Percentiles rank a stretch among this genome's conserved stretches.
phyloP scores from a whole-genome alignment of 2,329 filamentous ascomycete species.

The Colletotrichum tropicale region DNA sequence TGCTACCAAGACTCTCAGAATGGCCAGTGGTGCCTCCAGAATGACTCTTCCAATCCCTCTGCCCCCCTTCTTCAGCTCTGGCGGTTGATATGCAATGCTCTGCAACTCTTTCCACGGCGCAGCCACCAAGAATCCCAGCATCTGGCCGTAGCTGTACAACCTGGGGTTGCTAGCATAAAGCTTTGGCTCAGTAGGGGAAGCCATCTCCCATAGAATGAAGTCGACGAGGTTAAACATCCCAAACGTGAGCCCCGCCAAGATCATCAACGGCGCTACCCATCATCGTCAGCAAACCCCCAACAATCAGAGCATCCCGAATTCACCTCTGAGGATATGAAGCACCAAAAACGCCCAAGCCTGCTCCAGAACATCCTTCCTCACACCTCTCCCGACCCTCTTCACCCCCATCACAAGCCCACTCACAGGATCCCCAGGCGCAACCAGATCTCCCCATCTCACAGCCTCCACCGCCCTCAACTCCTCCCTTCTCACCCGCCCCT shows the following conservation, averaged over 20 bases:
- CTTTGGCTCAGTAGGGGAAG: not conserved
- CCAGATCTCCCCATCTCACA: constrained; percentile 17
- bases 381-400: not conserved
- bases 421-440: constrained; percentile 12
- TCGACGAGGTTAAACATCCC: constrained; percentile 16
- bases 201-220: constrained; percentile 12
- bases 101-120: not conserved
- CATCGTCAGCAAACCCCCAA: not conserved
- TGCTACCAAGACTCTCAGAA: not conserved
- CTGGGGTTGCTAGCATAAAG: constrained; percentile 15
- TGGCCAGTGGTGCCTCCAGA: not conserved
- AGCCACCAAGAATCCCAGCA: constrained; percentile 5
- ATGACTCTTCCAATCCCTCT: not conserved
- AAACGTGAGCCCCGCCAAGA: constrained; percentile 3
- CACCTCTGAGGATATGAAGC: constrained; percentile 8
- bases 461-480: not conserved
- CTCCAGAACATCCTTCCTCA: not conserved
- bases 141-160: not conserved
- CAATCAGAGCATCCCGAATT: not conserved
- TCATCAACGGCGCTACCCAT: constrained; percentile 2
- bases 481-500: not conserved
- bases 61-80: not conserved
- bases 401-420: not conserved
- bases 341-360: not conserved
- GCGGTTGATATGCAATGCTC: not conserved